These are phyloP conservation scores for Raphanus raphanistrum DNA, from an alignment of 345 rosid species.

Conservation along the genomic window DNA sequence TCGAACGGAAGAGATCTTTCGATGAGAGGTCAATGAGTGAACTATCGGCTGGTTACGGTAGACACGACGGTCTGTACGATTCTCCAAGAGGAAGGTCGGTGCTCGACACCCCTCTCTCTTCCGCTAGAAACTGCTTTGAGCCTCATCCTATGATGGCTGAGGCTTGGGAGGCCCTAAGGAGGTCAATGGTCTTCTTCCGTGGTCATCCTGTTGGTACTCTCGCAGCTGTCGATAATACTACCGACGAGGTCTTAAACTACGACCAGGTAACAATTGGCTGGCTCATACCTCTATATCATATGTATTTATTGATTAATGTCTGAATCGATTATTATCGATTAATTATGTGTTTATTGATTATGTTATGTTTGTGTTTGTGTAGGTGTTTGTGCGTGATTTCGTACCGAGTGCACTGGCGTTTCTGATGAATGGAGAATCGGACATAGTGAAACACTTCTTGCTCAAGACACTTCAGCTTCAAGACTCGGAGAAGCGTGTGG, in stretches of 20 bases:
- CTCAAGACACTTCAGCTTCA: background rate
- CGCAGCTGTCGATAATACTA: conserved; percentile 42
- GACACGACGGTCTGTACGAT: background rate
- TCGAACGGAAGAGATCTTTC: background rate
- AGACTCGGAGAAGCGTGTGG: conserved; percentile 56
- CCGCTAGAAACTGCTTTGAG: background rate
- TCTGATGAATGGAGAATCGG: background rate
- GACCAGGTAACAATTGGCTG: conserved; percentile 68
- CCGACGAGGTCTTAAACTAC: conserved; percentile 91
- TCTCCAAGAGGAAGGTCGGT: background rate
- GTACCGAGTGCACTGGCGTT: background rate
- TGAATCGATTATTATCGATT: no score
- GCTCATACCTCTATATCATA: background rate
- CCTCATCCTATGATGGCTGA: background rate
- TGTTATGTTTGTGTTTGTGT: background rate
- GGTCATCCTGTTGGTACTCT: background rate
- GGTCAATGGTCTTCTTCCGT: background rate
- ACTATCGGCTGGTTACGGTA: background rate
- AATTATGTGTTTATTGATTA: background rate
- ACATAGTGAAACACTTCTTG: background rate
- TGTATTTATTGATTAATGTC: no score
- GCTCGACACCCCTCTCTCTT: background rate
- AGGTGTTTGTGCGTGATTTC: background rate
- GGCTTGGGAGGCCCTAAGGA: background rate
- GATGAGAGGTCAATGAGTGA: background rate